Base-by-base conservation (phyloP, 2,329 filamentous ascomycete species). In the Hypoxylon sp. region DNA sequence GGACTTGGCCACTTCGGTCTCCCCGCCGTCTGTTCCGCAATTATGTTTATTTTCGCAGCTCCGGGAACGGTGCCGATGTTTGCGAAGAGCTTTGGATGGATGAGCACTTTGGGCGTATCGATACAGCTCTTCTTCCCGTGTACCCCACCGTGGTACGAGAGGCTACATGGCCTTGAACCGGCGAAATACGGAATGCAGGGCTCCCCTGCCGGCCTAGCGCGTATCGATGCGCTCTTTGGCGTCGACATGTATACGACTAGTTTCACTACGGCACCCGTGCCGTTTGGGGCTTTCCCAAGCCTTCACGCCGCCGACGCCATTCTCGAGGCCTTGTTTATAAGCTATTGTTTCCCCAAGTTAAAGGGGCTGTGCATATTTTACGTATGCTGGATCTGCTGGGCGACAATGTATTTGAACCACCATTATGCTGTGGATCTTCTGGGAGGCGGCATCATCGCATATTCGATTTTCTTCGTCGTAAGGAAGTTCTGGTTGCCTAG, bases 111-210 rank as follows among this genome's bases (percentile, higher is more conserved):
- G 11, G 95, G 94, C 58, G 95, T 98, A 62, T 88, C 90, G 32
- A 94, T 97, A 71, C 94, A 98, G 82, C 86, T 98, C 59, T 80
- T 94, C 68, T 97, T 98, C 81, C 95, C 95, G 1, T 98, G 95
- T 84, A 96, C 94, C 23, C 93, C 95, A 25, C 95, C 95, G 1
- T 98, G 95, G 95, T 98, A 98, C 77, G 95, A 98, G 85, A 97
- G 96, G 80, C 86, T 92, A 75, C 93, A 97, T 79, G 95, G 95
- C 14, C 84, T 98, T 56, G 93, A 93, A 30, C 94, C 95, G 2
- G 95, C 95, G 52, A 93, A 96, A 75, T 98, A 98, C 81, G 92
- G 92, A 50, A 97, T 98, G 86, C 85, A 88, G 48, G 95, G 95
- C 53, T 95, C 93, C 49, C 94, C 95, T 0, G 95, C 94, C 11